Percentiles rank a stretch among this genome's conserved stretches.
These are phyloP conservation scores for Lodderomyces beijingensis DNA, from an alignment of 1,139 yeast species.

Conservation along the genomic window DNA sequence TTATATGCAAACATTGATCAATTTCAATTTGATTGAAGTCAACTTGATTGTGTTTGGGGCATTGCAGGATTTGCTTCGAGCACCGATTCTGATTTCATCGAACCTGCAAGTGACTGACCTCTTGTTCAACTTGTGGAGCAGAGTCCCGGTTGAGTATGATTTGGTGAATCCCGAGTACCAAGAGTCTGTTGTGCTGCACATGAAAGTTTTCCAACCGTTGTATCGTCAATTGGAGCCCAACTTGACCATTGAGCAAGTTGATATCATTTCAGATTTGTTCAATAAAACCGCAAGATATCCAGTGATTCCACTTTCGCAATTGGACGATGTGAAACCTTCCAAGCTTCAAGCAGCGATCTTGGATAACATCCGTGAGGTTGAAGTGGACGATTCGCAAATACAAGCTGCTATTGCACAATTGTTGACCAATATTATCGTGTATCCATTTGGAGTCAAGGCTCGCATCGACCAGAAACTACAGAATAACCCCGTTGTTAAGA, in stretches of 20 bases:
- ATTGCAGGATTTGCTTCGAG: constrained; percentile 40
- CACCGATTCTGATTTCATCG: constrained; percentile 3
- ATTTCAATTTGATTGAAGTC: constrained; percentile 42
- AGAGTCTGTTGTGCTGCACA: constrained; percentile 49
- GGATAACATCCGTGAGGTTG: constrained; percentile 36
- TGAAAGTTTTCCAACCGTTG: constrained; percentile 47
- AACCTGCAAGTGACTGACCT: constrained; percentile 29
- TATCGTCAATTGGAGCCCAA: constrained; percentile 29
- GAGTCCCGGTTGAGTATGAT: constrained; percentile 56
- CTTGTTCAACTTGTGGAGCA: constrained; percentile 62
- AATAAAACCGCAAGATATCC: constrained; percentile 67
- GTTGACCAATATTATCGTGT: constrained; percentile 45
- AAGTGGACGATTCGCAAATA: constrained; percentile 26
- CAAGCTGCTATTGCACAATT: constrained; percentile 49
- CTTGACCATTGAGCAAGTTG: constrained; percentile 31
- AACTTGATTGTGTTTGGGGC: constrained; percentile 51
- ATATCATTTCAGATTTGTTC: constrained; percentile 42
- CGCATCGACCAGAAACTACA: constrained; percentile 41
- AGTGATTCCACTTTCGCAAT: constrained; percentile 44
- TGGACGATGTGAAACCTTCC: constrained; percentile 41
- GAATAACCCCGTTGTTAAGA: constrained; percentile 20
- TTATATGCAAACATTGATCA: constrained; percentile 40
- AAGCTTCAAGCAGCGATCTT: constrained; percentile 51
- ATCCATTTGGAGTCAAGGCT: constrained; percentile 58
- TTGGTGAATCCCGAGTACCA: constrained; percentile 51